Evolutionary conservation across 805 yeast genomes (phyloP).

Genomic region (Debaryomyces hansenii): DNA sequence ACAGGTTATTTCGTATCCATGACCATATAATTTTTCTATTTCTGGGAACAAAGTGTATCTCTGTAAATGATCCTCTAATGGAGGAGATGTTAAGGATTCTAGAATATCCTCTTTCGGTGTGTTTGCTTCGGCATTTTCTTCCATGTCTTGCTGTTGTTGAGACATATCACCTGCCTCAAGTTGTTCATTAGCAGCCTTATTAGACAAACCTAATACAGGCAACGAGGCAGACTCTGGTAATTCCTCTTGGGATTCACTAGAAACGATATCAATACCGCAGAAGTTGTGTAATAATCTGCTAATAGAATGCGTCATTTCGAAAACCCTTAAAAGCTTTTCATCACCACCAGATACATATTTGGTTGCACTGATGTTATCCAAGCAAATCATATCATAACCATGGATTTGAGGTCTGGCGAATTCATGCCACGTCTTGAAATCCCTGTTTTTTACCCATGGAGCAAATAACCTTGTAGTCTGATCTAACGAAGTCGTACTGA

Average conservation of each 20-base stretch:
- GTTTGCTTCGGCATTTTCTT: slow-evolving; percentile 26
- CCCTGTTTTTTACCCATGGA: slow-evolving; percentile 47
- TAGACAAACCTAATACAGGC: slow-evolving; percentile 92
- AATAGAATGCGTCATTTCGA: slow-evolving; percentile 83
- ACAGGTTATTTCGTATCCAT: slow-evolving; percentile 90
- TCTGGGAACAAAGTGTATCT: slow-evolving; percentile 95
- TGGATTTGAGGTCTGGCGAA: slow-evolving; percentile 97
- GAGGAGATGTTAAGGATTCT: slow-evolving; percentile 54
- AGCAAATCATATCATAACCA: slow-evolving; percentile 93
- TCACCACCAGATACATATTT: slow-evolving; percentile 92
- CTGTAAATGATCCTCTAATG: slow-evolving; percentile 88
- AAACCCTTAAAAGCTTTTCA: slow-evolving; percentile 86
- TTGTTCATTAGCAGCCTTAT: slow-evolving; percentile 71
- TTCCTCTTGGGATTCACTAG: slow-evolving; percentile 17
- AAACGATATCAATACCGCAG: slow-evolving; percentile 42
- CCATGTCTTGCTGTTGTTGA: slow-evolving; percentile 41
- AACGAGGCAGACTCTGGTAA: slow-evolving; percentile 85
- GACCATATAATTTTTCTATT: slow-evolving; percentile 91
- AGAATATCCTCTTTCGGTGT: slow-evolving; percentile 45
- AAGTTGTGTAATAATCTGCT: slow-evolving; percentile 58
- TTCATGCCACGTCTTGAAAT: slow-evolving; percentile 69
- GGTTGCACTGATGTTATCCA: slow-evolving; percentile 57
- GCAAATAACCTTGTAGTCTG: slow-evolving; percentile 90
- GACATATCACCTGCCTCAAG: slow-evolving; percentile 39
- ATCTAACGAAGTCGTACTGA: slow-evolving; percentile 80